Base-by-base conservation (phyloP, 2,329 filamentous ascomycete genomes). In the Chaetothyriales sp. region DNA sequence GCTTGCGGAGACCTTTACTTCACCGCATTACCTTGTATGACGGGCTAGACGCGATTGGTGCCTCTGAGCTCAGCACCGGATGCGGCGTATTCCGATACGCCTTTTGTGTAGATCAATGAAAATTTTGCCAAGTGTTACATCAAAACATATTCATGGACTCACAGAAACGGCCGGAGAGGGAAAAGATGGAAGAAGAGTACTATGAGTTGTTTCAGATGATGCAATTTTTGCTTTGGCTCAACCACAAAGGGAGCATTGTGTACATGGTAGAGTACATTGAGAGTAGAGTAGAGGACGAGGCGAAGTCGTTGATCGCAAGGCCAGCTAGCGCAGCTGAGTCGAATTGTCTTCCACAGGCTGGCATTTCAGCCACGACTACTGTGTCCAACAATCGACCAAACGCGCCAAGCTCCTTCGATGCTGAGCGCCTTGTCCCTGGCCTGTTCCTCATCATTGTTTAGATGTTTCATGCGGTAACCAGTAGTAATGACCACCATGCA, bases 331-430 rank as follows among this genome's bases (percentile, higher is more conserved):
- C 7, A 44, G 40, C 15, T 19, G 7, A 6, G 44, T 46, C 2
- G 19, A 18, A 46, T 46, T 20, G 19, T 20, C 37, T 53, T 56
- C 33, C 52, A 47, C 54, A 55, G 48, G 57, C 56, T 58, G 55
- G 54, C 54, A 50, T 53, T 48, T 48, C 37, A 45, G 54, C 54
- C 55, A 58, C 57, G 54, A 59, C 57, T 59, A 53, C 55, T 54
- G 54, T 48, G 51, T 57, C 47, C 48, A 44, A 44, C 46, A 18
- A 44, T 47, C 19, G 28, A 49, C 33, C 28, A 43, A 15, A 15
- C 25, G 29, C 43, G 43, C 25, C 28, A 37, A n/a, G 19, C 4
- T 43, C 18, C 13, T 49, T 18, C 28, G 33, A 22, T n/a, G 37
- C 25, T 43, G 47, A 19, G 18, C 29, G 18, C 29, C 29, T 45